Base-by-base conservation (phyloP, 108 stramenopile genomes). In the Thalassiosira profunda region DNA sequence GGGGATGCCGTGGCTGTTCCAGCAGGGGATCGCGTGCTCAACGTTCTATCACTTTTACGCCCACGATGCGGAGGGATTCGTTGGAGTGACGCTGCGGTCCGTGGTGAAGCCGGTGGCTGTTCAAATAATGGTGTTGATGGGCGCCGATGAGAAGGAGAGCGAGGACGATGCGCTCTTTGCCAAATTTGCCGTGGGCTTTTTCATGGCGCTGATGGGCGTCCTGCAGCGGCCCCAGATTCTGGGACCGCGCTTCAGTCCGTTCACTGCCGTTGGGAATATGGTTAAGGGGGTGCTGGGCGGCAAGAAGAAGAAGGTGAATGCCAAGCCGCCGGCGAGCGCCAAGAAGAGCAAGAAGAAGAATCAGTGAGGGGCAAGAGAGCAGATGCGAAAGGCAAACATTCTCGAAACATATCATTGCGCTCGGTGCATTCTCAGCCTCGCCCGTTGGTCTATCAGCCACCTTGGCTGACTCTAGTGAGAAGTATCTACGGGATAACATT, bases 1-100 rank as follows among this genome's bases (percentile, higher is more conserved):
- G 23, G 87, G 86, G 1, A 86, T 88, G 67, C 88, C 88, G 10
- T 92, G 86, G 86, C 61, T 85, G n/a, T 88, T 89, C 52, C 88
- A 92, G 55, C 89, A 92, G 80, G 91, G 84, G 43, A 14, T 91
- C 3, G 59, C 76, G 36, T 74, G 79, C 62, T 85, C 86, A n/a
- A 70, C 87, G 10, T 85, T 89, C 43, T 94, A 83, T 67, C 93
- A 91, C 40, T 81, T 94, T 57, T 88, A 81, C 40, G 86, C 80
- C 0, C 74, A 91, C 63, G 93, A 94, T 59, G 55, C 21, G 26
- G 57, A 80, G 26, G 90, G 90, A 14, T 45, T 55, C 9, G 52
- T 94, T 46, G 93, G 93, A 0, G 52, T 46, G 20, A 59, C 67
- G 1, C 43, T 94, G 37, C 74, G 93, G 23, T n/a, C 34, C 5